Percentiles rank a stretch among this genome's conserved stretches.
These are phyloP conservation scores for Hirschioporus abietinus DNA, from an alignment of 768 basidiomycete species.

Conservation along the genomic window DNA sequence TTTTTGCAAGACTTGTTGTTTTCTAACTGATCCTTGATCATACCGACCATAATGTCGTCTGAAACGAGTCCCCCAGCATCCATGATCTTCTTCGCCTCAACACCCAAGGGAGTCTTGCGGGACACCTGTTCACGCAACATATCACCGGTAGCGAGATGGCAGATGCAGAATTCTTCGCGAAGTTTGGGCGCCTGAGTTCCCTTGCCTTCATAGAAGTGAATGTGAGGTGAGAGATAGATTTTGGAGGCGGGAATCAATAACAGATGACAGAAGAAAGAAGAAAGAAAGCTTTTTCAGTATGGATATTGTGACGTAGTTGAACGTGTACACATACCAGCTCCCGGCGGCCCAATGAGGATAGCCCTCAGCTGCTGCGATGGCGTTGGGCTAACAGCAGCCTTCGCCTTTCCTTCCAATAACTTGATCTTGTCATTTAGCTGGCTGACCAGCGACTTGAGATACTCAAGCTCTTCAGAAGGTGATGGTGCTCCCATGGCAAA, in stretches of 20 bases:
- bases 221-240: not conserved
- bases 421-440: slow-evolving; percentile 91
- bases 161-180: slow-evolving; percentile 89
- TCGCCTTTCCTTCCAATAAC: slow-evolving; percentile 66
- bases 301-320: not conserved
- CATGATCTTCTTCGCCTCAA: slow-evolving; percentile 96
- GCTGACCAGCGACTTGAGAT: slow-evolving; percentile 87
- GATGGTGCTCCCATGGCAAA: slow-evolving; percentile 14
- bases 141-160: slow-evolving; percentile 98
- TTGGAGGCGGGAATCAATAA: slow-evolving; percentile 1
- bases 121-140: slow-evolving; percentile 95
- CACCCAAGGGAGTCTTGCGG: slow-evolving; percentile 80
- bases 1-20: slow-evolving; percentile 91
- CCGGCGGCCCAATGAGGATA: slow-evolving; percentile 94
- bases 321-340: slow-evolving; percentile 65
- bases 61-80: slow-evolving; percentile 91
- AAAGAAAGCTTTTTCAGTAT: slow-evolving; percentile 6
- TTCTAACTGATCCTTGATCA: slow-evolving; percentile 95
- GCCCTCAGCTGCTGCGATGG: slow-evolving; percentile 81
- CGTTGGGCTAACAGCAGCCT: slow-evolving; percentile 43
- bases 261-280: slow-evolving; percentile 7
- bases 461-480: slow-evolving; percentile 76
- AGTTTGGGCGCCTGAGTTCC: slow-evolving; percentile 97
- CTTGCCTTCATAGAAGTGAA: slow-evolving; percentile 57
- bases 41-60: slow-evolving; percentile 96